phyloP scores from a whole-genome alignment of 1,139 yeast species.

The Lodderomyces pseudojiufengensis region DNA sequence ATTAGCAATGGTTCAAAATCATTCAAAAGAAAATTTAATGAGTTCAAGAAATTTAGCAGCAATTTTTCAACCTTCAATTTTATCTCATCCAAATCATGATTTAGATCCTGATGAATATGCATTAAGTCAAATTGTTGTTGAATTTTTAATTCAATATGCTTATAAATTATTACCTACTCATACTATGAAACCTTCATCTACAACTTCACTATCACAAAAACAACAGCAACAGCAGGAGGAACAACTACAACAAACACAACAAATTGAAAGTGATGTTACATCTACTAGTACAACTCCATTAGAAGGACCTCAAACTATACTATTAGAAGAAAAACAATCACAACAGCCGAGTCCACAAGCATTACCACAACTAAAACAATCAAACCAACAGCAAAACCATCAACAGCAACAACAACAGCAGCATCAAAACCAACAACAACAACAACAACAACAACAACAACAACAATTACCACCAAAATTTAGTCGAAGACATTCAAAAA shows the following conservation, averaged over 20 bases:
- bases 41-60: conserved; percentile 92
- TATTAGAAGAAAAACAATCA: not conserved
- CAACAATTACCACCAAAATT: conserved; percentile 4
- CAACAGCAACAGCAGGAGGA: conserved; percentile 6
- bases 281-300: conserved; percentile 18
- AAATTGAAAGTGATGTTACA: conserved; percentile 9
- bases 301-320: conserved; percentile 4
- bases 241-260: conserved; percentile 5
- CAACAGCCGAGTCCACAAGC: conserved; percentile 1
- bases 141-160: conserved; percentile 83
- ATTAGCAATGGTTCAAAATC: conserved; percentile 79
- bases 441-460: conserved; percentile 2
- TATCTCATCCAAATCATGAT: conserved; percentile 90
- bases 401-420: not conserved
- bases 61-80: conserved; percentile 89
- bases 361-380: not conserved
- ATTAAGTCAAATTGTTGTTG: conserved; percentile 79
- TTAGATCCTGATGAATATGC: conserved; percentile 90
- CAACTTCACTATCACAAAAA: conserved; percentile 4
- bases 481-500: conserved; percentile 9
- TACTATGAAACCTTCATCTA: not conserved
- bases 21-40: conserved; percentile 79
- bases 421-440: not conserved
- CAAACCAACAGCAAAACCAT: not conserved
- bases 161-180: conserved; percentile 64